phyloP scores from a whole-genome alignment of 139 green algal genomes.

The Haematococcus sp. region DNA sequence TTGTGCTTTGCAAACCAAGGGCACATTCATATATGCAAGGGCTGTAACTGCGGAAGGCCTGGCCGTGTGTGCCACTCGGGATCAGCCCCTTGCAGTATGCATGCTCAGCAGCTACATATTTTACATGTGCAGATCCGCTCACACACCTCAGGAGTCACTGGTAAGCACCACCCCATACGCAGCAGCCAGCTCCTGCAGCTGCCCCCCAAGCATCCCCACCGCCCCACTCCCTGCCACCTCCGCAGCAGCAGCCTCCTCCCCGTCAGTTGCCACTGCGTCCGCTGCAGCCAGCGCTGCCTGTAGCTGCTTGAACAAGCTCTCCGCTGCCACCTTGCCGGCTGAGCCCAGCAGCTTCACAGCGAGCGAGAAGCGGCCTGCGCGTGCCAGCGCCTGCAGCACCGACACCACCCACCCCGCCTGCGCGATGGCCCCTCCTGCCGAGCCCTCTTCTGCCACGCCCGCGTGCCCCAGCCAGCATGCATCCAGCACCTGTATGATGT shows the following conservation, averaged over 20 bases:
- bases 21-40: no score
- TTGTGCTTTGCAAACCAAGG: no score
- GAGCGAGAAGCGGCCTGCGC: constrained; percentile 25
- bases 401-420: constrained; percentile 38
- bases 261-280: not conserved
- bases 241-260: not conserved
- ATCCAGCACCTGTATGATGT: constrained; percentile 29
- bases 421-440: constrained; percentile 5
- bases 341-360: constrained; percentile 26
- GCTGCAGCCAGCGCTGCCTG: not conserved
- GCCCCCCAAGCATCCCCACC: no score
- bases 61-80: no score
- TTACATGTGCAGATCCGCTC: no score
- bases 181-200: no score
- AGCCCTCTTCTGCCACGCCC: constrained; percentile 26
- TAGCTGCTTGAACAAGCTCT: not conserved
- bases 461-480: constrained; percentile 31
- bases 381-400: constrained; percentile 11
- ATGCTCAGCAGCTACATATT: no score
- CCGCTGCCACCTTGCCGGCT: not conserved
- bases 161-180: no score
- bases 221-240: not conserved
- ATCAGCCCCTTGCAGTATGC: no score
- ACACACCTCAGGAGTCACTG: no score
- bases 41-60: no score